These are phyloP conservation scores for Neurospora sp. DNA, from an alignment of 495 filamentous ascomycete species.

Conservation along the genomic window DNA sequence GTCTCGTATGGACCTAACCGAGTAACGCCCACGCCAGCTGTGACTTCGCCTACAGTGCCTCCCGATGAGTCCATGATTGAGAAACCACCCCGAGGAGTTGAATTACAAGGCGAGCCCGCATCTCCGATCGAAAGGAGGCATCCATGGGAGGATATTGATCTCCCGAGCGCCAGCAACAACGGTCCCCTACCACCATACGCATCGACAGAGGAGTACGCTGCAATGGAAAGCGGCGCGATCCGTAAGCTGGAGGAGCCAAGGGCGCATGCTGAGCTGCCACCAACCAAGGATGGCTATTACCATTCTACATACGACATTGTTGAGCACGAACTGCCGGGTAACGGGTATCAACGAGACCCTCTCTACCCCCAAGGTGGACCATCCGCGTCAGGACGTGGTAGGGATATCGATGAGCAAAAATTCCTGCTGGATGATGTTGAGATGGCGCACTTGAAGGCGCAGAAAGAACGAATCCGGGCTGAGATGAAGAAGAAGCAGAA, in stretches of 20 bases:
- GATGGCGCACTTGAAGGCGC: conserved; percentile 11
- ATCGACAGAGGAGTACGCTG: conserved; percentile 16
- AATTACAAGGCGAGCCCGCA: conserved; percentile 7
- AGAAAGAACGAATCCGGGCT: conserved; percentile 12
- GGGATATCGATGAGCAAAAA: conserved; percentile 25
- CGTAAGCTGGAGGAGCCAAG: conserved; percentile 19
- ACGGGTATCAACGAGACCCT: conserved; percentile 12
- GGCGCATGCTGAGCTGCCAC: conserved; percentile 24
- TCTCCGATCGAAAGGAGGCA: conserved; percentile 16
- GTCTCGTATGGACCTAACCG: conserved; percentile 25
- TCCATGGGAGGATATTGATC: conserved; percentile 5
- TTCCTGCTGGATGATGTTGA: conserved; percentile 19
- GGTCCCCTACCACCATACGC: conserved; percentile 24
- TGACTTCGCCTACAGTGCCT: conserved; percentile 19
- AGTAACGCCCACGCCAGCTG: conserved; percentile 21
- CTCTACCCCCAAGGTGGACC: conserved; percentile 5
- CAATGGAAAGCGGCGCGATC: conserved; percentile 25
- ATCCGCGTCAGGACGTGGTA: background rate
- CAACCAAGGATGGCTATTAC: conserved; percentile 27
- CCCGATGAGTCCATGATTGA: conserved; percentile 17
- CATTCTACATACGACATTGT: conserved; percentile 11
- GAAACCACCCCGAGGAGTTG: background rate
- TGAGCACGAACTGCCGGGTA: conserved; percentile 22
- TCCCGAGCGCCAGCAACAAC: conserved; percentile 5
- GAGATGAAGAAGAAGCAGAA: background rate